Evolutionary conservation across 345 rosid species (phyloP), one percentile per base, ranked within the genome.

Genomic region (Pseudoturritis turrita): DNA sequence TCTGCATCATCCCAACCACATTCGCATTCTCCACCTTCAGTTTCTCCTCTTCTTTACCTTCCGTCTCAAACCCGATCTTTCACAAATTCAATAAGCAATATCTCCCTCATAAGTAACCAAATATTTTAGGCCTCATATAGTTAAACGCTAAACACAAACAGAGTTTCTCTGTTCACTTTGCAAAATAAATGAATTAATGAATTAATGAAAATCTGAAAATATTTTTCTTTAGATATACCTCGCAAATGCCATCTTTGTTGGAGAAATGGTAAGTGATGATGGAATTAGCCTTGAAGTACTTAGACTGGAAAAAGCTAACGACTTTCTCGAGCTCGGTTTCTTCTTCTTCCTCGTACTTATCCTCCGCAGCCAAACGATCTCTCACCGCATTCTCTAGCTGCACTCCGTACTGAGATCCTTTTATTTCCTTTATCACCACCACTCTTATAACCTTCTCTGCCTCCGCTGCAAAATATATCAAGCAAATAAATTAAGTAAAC

Each of bases 321-420:
- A 94, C 79, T 77, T 85, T 87, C 84, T 94, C 97, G 5, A 94
- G 74, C 19, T 85, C 98, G 5, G 62, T 83, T 75, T 91, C 98
- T 70, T 94, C 98, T 62, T 91, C 97, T 44, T 94, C 98, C 64
- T 94, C 96, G 51, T 94, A 94, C 77, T 88, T 84, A 76, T 94
- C 98, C 2, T 62, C 90, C 2, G 76, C 98, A 0, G 88, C 97
- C 49, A 94, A 80, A 75, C 95, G 77, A 73, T 94, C 98, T 74
- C 96, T 91, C 70, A 94, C 97, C 0, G 85, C 28, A 62, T 84
- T 83, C 78, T 94, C 98, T 26, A 94, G 78, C 63, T 89, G 96
- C 19, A 87, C 96, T 22, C 97, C 98, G 33, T 94, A 94, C 57
- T 94, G 98, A 17, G 98, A 81, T 21, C 98, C 98, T 46, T 94